A percentile compares a stretch with the other conserved stretches of the same genome.
These are phyloP conservation scores for Galeopsis tetrahit DNA, from an alignment of 257 asterid genomes.

Conservation along the genomic window DNA sequence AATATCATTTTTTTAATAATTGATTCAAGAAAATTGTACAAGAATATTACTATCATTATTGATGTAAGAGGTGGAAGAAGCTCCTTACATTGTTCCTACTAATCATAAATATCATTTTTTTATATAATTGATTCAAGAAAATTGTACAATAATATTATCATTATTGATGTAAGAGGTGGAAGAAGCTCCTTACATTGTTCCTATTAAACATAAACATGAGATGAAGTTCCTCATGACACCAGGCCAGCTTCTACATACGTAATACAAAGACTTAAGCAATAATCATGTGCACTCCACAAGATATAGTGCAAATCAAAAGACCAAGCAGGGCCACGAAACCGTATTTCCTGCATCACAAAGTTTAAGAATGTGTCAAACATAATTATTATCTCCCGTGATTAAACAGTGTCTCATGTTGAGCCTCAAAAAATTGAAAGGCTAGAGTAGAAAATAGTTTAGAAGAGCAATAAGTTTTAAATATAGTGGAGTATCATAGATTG, in stretches of 20 bases:
- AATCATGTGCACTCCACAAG: constrained; percentile 63
- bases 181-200: neutral
- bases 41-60: neutral
- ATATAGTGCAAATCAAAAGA: constrained; percentile 58
- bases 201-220: neutral
- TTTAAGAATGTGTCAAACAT: constrained; percentile 4
- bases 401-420: constrained; percentile 11
- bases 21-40: too few species aligned
- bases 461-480: neutral
- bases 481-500: neutral
- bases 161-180: constrained; percentile 8
- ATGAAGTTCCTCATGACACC: constrained; percentile 4
- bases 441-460: neutral
- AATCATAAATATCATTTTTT: too few species aligned
- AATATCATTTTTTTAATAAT: too few species aligned
- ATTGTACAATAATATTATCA: too few species aligned
- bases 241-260: neutral
- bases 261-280: neutral
- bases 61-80: neutral
- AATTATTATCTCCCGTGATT: neutral
- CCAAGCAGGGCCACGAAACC: constrained; percentile 58
- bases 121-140: too few species aligned
- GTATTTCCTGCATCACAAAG: constrained; percentile 61
- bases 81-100: neutral
- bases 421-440: neutral